Percentiles rank a stretch among this genome's conserved stretches.
phyloP scores from a whole-genome alignment of 345 rosid genomes.

The Lumnitzera racemosa region DNA sequence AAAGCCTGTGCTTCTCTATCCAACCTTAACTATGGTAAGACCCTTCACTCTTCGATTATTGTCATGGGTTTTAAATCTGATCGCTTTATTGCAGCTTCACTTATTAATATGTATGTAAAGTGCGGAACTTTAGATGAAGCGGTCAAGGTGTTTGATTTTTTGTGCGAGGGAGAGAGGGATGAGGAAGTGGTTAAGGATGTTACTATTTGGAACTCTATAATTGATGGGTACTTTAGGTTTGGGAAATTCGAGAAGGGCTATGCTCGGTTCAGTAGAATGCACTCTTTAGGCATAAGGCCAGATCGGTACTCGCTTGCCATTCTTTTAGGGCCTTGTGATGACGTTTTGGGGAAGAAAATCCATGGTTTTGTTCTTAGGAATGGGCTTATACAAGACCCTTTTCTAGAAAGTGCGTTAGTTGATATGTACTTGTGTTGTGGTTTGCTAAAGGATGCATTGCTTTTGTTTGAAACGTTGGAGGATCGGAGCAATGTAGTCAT shows the following conservation, averaged over 20 bases:
- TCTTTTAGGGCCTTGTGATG: slow-evolving; percentile 39
- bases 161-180: slow-evolving; percentile 16
- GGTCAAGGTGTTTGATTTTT: slow-evolving; percentile 58
- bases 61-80: slow-evolving; percentile 38
- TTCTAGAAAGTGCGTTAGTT: slow-evolving; percentile 53
- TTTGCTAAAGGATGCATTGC: slow-evolving; percentile 37
- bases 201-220: slow-evolving; percentile 63
- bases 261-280: slow-evolving; percentile 47
- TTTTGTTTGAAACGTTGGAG: slow-evolving; percentile 31
- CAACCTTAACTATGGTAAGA: slow-evolving; percentile 39
- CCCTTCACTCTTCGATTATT: slow-evolving; percentile 42
- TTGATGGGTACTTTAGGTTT: slow-evolving; percentile 51
- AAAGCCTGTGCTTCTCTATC: slow-evolving; percentile 51
- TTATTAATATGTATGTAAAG: slow-evolving; percentile 50
- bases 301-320: slow-evolving; percentile 60
- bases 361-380: slow-evolving; percentile 56
- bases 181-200: slow-evolving; percentile 31
- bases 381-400: slow-evolving; percentile 31
- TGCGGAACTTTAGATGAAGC: slow-evolving; percentile 54
- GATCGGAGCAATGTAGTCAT: slow-evolving; percentile 49
- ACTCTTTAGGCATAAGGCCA: slow-evolving; percentile 39
- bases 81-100: slow-evolving; percentile 54
- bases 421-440: slow-evolving; percentile 45
- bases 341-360: slow-evolving; percentile 38
- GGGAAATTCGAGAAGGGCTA: slow-evolving; percentile 35